Percentiles rank a stretch among this genome's conserved stretches.
These are phyloP conservation scores for Skeletonema marinoi DNA, from an alignment of 108 stramenopile genomes.

Conservation along the genomic window DNA sequence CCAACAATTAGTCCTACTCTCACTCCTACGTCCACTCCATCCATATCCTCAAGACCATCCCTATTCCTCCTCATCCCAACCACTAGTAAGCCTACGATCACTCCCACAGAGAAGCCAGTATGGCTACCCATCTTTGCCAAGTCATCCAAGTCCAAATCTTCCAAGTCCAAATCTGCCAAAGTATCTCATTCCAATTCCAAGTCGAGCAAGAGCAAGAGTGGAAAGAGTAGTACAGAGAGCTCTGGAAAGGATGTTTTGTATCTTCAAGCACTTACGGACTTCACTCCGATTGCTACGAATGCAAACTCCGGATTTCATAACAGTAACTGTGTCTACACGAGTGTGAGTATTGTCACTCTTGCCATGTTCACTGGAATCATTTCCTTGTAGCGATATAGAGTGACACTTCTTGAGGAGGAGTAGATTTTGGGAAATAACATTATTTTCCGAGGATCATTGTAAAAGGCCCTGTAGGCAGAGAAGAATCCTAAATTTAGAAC, in stretches of 20 bases:
- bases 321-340: neutral
- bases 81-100: neutral
- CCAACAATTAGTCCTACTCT: neutral
- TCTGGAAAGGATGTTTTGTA: neutral
- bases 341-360: neutral
- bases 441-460: too few relatives aligned
- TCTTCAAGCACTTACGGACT: neutral
- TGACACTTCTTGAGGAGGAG: too few relatives aligned
- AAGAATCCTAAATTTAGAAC: too few relatives aligned
- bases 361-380: neutral
- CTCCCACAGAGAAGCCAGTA: neutral
- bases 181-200: neutral
- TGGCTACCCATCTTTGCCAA: neutral
- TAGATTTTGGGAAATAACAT: too few relatives aligned
- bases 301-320: neutral
- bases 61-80: neutral
- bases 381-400: too few relatives aligned
- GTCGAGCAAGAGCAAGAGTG: neutral
- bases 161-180: neutral
- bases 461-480: too few relatives aligned
- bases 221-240: neutral
- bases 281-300: neutral
- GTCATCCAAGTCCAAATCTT: neutral
- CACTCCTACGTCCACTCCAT: neutral
- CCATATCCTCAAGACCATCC: neutral